Evolutionary conservation across 2,329 filamentous ascomycete species (phyloP), one percentile per base, ranked within the genome.

Genomic region (Aspergillus sp.): DNA sequence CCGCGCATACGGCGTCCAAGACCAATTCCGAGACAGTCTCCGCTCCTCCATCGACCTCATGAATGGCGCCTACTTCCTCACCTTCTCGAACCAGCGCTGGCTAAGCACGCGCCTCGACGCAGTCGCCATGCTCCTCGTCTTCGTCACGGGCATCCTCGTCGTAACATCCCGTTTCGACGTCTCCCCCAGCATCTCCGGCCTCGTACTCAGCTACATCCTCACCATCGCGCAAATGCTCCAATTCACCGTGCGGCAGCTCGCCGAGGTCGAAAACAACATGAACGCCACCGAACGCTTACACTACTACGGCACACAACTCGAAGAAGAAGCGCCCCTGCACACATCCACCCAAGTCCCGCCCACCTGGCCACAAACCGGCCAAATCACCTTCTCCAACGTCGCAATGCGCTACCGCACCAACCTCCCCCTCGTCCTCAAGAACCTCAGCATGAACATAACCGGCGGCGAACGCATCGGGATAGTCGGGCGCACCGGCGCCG

Each of bases 251-350:
- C 86, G 95, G 17, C 93, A 98, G 75, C 82, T 97, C 7, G 93
- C 93, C 24, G 93, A 97, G 74, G 91, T 98, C 8, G 93, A 98
- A 75, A 98, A 97, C 76, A 91, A 93, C 70, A 98, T 98, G 93
- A 98, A 97, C 73, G 88, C 93, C 0, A 95, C 96, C 0, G 93
- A 98, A 76, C 88, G 95, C 50, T 81, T 98, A 35, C 87, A 92
- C 71, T 91, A 96, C 78, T 98, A 98, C 72, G 93, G 91, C 55
- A 91, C 86, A 1, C 77, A 90, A 65, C 84, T 99, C 4, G 92
- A 96, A 62, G 89, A 96, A 70, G 95, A 98, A 74, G 91, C 93
- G 0, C 91, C 93, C 0, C 80, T 93, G 2, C 90, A 93, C 67
- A 31, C 27, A 31, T 88, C 90, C 35, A 75, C 73, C 44, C 85